A percentile compares a stretch with the other conserved stretches of the same genome.
phyloP scores from a whole-genome alignment of 2,329 filamentous ascomycete genomes.

The Westerdykella sp. region DNA sequence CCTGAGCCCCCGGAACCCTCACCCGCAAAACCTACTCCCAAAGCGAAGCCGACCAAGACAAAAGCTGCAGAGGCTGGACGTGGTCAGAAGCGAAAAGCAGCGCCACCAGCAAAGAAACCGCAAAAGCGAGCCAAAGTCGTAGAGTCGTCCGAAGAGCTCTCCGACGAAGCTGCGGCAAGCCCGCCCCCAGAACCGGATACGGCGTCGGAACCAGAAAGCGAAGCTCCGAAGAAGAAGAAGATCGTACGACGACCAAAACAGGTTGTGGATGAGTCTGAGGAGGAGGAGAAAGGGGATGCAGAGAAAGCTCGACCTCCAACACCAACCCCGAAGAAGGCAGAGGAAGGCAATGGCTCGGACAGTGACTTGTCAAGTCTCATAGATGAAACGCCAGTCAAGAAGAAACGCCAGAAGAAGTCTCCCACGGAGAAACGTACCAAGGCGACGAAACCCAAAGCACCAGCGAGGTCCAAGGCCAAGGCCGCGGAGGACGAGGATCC shows the following conservation, averaged over 20 bases:
- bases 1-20: slow-evolving; percentile 8
- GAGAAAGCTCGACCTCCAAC: slow-evolving; percentile 2
- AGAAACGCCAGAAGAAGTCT: slow-evolving; percentile 44
- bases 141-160: slow-evolving; percentile 24
- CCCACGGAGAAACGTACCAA: slow-evolving; percentile 17
- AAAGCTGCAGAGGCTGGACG: slow-evolving; percentile 11
- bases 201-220: slow-evolving; percentile 22
- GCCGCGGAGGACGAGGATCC: slow-evolving; percentile 45
- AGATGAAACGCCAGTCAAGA: slow-evolving; percentile 63
- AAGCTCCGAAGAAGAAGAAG: slow-evolving; percentile 24
- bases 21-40: slow-evolving; percentile 1
- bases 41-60: slow-evolving; percentile 14
- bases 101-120: slow-evolving; percentile 22
- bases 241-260: slow-evolving; percentile 8
- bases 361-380: slow-evolving; percentile 69
- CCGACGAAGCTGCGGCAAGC: slow-evolving; percentile 19
- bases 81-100: slow-evolving; percentile 29
- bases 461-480: slow-evolving; percentile 32
- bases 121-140: slow-evolving; percentile 27
- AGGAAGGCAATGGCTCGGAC: slow-evolving; percentile 40
- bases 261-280: background rate
- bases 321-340: slow-evolving; percentile 4
- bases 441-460: slow-evolving; percentile 20
- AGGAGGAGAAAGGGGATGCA: slow-evolving; percentile 8
- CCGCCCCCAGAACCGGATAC: slow-evolving; percentile 6